Base-by-base conservation (phyloP, 1,139 yeast genomes). In the Diutina rugosa region DNA sequence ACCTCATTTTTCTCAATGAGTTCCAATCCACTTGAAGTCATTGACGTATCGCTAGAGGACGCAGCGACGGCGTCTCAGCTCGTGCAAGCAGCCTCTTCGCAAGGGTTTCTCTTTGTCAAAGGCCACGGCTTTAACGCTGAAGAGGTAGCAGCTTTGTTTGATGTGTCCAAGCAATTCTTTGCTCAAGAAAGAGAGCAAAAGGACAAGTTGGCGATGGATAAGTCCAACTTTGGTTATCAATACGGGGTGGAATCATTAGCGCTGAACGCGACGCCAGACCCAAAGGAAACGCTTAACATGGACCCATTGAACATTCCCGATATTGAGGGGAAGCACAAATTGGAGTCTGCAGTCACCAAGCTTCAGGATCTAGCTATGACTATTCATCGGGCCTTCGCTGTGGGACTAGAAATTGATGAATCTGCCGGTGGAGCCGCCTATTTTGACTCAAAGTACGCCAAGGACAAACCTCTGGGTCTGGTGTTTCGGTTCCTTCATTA, bases 101-200 rank as follows among this genome's bases (percentile, higher is more conserved):
- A 85, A 60, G 95, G 95, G 0, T 87, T 87, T 63, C 71, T 87
- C 52, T 84, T 85, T 62, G 73, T 87, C 6, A 88, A 85, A 62
- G 91, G 93, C 8, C 89, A 87, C 60, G 84, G 79, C 7, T 83
- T 87, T 64, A 69, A 81, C 0, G 78, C 77, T 58, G 67, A 69
- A 5, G 90, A 85, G 60, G 85, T 86, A 7, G 79, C 80, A 56
- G 65, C 66, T 2, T 68, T 82, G 51, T 86, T 87, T 63, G 67
- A 64, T 10, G 61, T 82, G 55, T 81, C 90, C n/a, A 71, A 74
- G 58, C 66, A 73, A 28, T 86, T 81, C 65, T 87, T 87, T 62
- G 72, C 72, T 3, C 69, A 78, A 49, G 82, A 88, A 0, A 57
- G 61, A 3, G 78, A 72, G 2, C 78, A 76, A 56, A 87, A 87